Conservation (phyloP, 1,139 yeast genomes). For the Suhomyces bolitotheri region DNA sequence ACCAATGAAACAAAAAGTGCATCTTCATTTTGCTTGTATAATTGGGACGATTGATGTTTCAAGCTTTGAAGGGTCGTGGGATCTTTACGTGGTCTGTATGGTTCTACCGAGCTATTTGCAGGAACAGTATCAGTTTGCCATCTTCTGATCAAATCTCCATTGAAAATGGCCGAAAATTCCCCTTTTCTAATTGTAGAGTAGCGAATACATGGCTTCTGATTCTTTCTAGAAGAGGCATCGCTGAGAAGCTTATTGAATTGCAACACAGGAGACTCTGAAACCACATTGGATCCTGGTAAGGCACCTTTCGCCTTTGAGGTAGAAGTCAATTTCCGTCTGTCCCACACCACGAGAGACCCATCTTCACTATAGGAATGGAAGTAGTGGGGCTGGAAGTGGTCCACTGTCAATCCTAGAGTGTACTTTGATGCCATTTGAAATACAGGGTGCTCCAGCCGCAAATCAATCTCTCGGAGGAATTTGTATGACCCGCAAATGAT, state of each 20-base stretch:
- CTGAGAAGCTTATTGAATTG: slow-evolving; percentile 67
- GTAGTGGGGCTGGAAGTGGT: slow-evolving; percentile 61
- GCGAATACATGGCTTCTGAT: slow-evolving; percentile 65
- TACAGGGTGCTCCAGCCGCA: slow-evolving; percentile 65
- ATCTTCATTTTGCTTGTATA: slow-evolving; percentile 45
- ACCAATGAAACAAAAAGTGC: slow-evolving; percentile 76
- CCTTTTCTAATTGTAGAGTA: slow-evolving; percentile 68
- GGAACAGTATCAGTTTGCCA: slow-evolving; percentile 75
- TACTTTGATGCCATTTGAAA: slow-evolving; percentile 78
- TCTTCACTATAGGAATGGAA: slow-evolving; percentile 81
- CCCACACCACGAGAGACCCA: slow-evolving; percentile 87
- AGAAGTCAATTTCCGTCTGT: slow-evolving; percentile 61
- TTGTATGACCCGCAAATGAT: slow-evolving; percentile 78
- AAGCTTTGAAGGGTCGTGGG: slow-evolving; percentile 26
- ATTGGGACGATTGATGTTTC: slow-evolving; percentile 36
- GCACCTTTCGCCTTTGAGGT: slow-evolving; percentile 18
- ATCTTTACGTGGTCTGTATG: slow-evolving; percentile 8
- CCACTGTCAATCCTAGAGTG: slow-evolving; percentile 66
- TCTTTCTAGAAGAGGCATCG: slow-evolving; percentile 61
- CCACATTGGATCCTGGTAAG: slow-evolving; percentile 21
- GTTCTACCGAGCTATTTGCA: slow-evolving; percentile 20
- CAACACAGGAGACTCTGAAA: slow-evolving; percentile 59
- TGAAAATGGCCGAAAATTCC: slow-evolving; percentile 78
- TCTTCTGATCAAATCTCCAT: slow-evolving; percentile 74
- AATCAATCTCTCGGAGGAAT: slow-evolving; percentile 74